Evolutionary conservation across 2,329 filamentous ascomycete genomes (phyloP).

Genomic region (Fusarium oligoseptatum): DNA sequence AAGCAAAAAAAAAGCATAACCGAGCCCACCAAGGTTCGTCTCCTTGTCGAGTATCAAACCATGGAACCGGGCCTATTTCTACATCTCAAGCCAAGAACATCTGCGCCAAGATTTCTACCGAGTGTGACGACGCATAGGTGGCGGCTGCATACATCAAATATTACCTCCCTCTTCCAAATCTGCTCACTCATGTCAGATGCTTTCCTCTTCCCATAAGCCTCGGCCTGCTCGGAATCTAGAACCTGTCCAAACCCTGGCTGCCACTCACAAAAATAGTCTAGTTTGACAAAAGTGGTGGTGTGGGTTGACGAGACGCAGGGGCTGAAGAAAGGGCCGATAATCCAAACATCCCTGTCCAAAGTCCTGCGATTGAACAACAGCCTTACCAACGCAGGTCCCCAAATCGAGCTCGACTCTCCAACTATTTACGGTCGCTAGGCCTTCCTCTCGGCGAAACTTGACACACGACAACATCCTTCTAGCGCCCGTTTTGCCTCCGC

Average conservation of each 20-base stretch:
- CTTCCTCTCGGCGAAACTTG: slow-evolving; percentile 16
- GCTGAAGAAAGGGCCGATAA: slow-evolving; percentile 9
- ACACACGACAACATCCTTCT: slow-evolving; percentile 8
- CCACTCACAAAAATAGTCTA: not conserved
- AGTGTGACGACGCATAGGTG: not conserved
- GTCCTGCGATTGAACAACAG: not conserved
- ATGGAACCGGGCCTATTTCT: not conserved
- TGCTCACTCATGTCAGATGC: not conserved
- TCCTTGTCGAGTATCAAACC: not conserved
- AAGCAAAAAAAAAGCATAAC: not conserved
- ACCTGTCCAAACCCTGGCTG: slow-evolving; percentile 3
- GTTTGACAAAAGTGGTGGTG: not conserved
- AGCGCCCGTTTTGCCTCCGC: slow-evolving; percentile 1
- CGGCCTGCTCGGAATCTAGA: not conserved
- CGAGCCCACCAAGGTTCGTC: not conserved
- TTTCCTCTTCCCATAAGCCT: not conserved
- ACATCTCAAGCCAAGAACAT: not conserved
- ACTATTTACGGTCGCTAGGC: slow-evolving; percentile 16
- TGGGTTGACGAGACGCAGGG: slow-evolving; percentile 4
- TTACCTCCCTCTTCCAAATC: not conserved
- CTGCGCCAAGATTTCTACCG: not conserved
- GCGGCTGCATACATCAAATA: not conserved
- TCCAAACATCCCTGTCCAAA: not conserved
- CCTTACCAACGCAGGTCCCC: not conserved
- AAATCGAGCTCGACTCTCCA: not conserved